A percentile compares a stretch with the other conserved stretches of the same genome.
Evolutionary conservation across 2,329 filamentous ascomycete genomes (phyloP).

Genomic region (Madurella mycetomatis): DNA sequence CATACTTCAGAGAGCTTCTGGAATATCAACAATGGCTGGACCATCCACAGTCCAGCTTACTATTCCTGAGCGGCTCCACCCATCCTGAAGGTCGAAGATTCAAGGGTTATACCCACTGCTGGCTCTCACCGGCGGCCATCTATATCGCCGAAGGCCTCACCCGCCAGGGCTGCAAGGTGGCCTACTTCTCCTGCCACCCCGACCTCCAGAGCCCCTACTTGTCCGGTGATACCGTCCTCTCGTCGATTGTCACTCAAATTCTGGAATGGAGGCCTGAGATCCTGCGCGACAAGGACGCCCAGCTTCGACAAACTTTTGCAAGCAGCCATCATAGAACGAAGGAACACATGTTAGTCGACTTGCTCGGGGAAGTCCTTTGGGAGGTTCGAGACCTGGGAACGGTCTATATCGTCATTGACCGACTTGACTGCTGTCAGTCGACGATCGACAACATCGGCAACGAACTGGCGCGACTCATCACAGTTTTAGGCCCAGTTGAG

Average conservation of each 20-base stretch:
- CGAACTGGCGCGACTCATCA: constrained; percentile 1
- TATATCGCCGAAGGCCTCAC: constrained; percentile 2
- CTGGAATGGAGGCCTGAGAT: constrained; percentile 1
- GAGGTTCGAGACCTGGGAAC: not conserved
- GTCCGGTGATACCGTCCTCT: not conserved
- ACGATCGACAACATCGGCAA: not conserved
- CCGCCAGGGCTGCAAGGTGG: not conserved
- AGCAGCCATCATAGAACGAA: not conserved
- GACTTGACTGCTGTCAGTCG: constrained; percentile 2
- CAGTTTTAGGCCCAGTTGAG: not conserved
- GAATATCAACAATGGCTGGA: not conserved
- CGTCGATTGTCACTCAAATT: not conserved
- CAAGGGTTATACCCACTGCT: not conserved
- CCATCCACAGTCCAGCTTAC: not conserved
- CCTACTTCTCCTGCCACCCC: constrained; percentile 6
- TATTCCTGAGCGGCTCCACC: not conserved
- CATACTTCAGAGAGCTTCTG: not conserved
- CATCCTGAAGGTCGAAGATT: not conserved
- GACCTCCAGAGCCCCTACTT: not conserved
- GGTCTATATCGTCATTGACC: constrained; percentile 2
- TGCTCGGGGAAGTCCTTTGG: not conserved
- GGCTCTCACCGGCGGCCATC: constrained; percentile 4
- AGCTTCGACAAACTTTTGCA: not conserved
- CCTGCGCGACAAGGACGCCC: not conserved
- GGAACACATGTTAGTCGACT: constrained; percentile 1